Evolutionary conservation across 1,139 yeast species (phyloP), one percentile per base, ranked within the genome.

Genomic region (Lipomyces yarrowii): DNA sequence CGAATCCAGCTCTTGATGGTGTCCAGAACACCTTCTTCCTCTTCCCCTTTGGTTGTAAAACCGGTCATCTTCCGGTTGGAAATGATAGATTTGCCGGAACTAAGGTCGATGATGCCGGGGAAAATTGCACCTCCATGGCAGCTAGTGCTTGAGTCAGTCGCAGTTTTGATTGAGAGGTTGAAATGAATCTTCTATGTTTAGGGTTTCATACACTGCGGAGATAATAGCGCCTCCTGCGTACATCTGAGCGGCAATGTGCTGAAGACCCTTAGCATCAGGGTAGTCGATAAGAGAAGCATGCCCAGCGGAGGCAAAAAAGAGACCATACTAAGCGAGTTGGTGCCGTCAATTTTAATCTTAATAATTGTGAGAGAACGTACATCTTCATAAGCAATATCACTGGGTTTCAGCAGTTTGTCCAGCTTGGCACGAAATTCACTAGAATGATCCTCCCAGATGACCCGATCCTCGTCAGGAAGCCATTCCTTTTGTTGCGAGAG

Each of bases 121-220:
- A 87, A 83, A 67, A 86, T 80, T 52, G 82, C 82, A n/a, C 89
- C 88, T 5, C 90, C 91, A 71, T 87, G 91, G 76, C 91, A 87
- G 26, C 55, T 52, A 23, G 23, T 7, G 3, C 30, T 26, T 26
- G 30, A 6, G 8, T 26, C 30, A 26, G 30, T 26, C 30, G 30
- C 30, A 26, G 30, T 26, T 26, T 26, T 2, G 3, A n/a, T n/a
- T n/a, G 30, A 26, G 30, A 26, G 30, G 30, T 26, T 26, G 30
- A 26, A 26, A 26, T 26, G 3, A 26, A 26, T 26, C 30, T 2
- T 3, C n/a, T n/a, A n/a, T n/a, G n/a, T n/a, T n/a, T n/a, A 6
- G 5, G 7, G 13, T 7, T 7, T 3, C 55, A 11, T 52, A 52
- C 42, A 87, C 89, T 21, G 90, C 87, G 56, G 86, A 75, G 30